Conservation (phyloP, 768 basidiomycete species). For the Lactarius indigo region DNA sequence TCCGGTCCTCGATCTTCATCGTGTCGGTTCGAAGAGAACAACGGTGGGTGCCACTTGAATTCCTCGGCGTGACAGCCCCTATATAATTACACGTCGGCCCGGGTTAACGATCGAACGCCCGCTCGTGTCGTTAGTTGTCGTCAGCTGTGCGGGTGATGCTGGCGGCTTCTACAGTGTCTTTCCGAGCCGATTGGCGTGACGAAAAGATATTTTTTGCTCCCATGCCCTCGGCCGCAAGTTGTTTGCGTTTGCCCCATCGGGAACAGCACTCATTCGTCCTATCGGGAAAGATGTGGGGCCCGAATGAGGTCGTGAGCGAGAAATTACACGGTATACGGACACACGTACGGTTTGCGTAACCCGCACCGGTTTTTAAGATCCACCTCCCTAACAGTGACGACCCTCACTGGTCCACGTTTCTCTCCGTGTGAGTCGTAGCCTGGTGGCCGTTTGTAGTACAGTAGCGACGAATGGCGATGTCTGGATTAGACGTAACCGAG, state of each 20-base stretch:
- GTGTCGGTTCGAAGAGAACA: not conserved
- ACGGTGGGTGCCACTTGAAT: not conserved
- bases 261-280: not conserved
- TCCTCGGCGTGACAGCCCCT: not conserved
- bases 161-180: too few species aligned
- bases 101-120: not conserved
- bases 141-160: not conserved
- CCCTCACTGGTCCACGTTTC: not conserved
- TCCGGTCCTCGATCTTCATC: constrained; percentile 52
- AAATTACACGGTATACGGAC: not conserved
- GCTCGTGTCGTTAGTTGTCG: not conserved
- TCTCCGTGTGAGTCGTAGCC: too few species aligned
- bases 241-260: not conserved
- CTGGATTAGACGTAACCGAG: not conserved
- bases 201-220: too few species aligned
- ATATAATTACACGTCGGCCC: not conserved
- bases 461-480: not conserved
- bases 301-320: not conserved
- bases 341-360: not conserved
- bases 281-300: not conserved
- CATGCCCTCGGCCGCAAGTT: too few species aligned
- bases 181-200: too few species aligned
- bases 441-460: not conserved
- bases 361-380: not conserved
- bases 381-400: not conserved